Conservation (phyloP, 208 protist genomes). For the Polymyxa betae region DNA sequence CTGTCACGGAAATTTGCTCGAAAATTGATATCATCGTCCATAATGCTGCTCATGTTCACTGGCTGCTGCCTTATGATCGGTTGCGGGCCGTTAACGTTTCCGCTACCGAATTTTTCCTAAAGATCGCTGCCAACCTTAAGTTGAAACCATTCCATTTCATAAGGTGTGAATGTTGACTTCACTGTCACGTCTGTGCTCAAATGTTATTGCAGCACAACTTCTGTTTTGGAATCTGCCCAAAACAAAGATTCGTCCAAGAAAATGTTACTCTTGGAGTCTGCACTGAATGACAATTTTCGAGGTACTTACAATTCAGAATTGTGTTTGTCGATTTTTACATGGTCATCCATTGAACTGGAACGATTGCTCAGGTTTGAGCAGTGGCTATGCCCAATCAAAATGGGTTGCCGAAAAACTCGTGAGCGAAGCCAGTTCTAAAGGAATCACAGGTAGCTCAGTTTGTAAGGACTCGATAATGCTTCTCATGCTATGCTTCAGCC, state of each 20-base stretch:
- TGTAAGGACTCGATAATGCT: neutral
- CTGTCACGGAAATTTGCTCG: neutral
- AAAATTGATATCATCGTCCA: slow-evolving; percentile 66
- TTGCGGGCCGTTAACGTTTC: slow-evolving; percentile 47
- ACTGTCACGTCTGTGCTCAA: neutral
- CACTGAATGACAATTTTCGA: neutral
- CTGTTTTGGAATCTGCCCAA: neutral
- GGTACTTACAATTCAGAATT: no score
- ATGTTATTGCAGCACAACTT: neutral
- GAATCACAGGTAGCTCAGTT: neutral
- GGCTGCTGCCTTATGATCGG: slow-evolving; percentile 69
- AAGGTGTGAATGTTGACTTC: neutral
- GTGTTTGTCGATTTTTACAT: neutral
- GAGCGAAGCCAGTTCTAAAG: neutral
- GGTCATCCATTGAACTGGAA: neutral
- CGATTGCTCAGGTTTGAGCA: neutral
- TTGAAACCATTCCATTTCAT: neutral
- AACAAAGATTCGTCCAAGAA: neutral
- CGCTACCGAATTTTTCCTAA: neutral
- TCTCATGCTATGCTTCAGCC: neutral
- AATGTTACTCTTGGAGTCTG: neutral
- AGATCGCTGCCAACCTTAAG: neutral
- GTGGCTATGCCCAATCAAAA: neutral
- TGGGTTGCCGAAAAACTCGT: neutral
- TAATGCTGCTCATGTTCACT: slow-evolving; percentile 74